phyloP scores from a whole-genome alignment of 2,329 filamentous ascomycete species.

The Pleomassaria siparia region DNA sequence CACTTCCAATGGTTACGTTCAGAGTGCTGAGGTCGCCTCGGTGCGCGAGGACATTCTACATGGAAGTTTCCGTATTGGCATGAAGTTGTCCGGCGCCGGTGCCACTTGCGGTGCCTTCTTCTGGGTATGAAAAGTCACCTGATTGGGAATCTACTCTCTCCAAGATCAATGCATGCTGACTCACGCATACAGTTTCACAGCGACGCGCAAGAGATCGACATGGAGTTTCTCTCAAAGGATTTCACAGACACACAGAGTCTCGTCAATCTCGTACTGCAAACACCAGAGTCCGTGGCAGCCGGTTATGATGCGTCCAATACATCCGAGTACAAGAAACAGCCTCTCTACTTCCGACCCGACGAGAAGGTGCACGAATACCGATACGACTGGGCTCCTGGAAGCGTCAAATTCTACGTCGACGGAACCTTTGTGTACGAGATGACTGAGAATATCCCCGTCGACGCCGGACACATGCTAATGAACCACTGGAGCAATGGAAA shows the following conservation, averaged over 20 bases:
- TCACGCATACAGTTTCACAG: constrained; percentile 65
- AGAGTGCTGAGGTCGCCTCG: constrained; percentile 66
- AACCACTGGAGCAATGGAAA: constrained; percentile 81
- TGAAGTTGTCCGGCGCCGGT: constrained; percentile 61
- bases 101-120: constrained; percentile 81
- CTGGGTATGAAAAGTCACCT: constrained; percentile 58
- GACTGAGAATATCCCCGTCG: constrained; percentile 58
- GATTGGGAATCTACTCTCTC: not conserved
- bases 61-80: constrained; percentile 68
- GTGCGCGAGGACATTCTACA: constrained; percentile 64
- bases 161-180: constrained; percentile 12
- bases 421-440: constrained; percentile 59
- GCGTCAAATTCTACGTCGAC: constrained; percentile 71
- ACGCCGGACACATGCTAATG: constrained; percentile 67
- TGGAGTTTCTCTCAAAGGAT: constrained; percentile 73
- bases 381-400: constrained; percentile 68
- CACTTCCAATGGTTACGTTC: constrained; percentile 54
- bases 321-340: constrained; percentile 57
- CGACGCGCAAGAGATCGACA: constrained; percentile 77
- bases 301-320: constrained; percentile 66
- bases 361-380: constrained; percentile 73
- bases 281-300: constrained; percentile 57
- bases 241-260: constrained; percentile 61
- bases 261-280: constrained; percentile 76
- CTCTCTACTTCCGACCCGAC: constrained; percentile 68